Conservation (phyloP, 306 rosid genomes). For the Castanea mollissima region DNA sequence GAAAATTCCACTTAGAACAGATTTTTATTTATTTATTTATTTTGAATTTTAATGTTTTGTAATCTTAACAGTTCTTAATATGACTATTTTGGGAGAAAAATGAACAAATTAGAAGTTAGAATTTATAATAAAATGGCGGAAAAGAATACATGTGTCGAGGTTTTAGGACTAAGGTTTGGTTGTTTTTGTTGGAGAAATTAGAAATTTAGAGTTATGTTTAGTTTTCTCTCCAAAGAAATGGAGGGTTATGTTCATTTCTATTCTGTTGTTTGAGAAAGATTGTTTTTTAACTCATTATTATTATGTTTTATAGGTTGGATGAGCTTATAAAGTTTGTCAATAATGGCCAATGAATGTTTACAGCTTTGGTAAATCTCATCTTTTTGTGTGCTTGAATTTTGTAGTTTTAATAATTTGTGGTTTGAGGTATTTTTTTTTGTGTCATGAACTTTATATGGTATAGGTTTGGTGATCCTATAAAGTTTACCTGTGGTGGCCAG, state of each 20-base stretch:
- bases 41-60: no score
- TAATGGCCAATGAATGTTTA: not conserved
- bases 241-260: not conserved
- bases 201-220: no score
- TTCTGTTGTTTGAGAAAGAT: not conserved
- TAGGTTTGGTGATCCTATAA: constrained; percentile 15
- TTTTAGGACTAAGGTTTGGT: no score
- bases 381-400: not conserved
- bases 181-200: no score
- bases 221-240: no score
- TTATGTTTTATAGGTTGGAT: not conserved
- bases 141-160: no score
- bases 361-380: not conserved
- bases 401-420: not conserved
- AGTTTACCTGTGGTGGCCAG: constrained; percentile 3
- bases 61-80: no score
- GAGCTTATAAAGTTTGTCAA: not conserved
- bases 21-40: no score
- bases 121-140: no score
- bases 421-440: not conserved
- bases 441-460: not conserved
- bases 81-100: no score
- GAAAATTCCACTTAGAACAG: no score
- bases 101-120: no score
- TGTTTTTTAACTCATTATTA: not conserved